Base-by-base conservation (phyloP, 495 filamentous ascomycete genomes). In the Xylaria castorea region DNA sequence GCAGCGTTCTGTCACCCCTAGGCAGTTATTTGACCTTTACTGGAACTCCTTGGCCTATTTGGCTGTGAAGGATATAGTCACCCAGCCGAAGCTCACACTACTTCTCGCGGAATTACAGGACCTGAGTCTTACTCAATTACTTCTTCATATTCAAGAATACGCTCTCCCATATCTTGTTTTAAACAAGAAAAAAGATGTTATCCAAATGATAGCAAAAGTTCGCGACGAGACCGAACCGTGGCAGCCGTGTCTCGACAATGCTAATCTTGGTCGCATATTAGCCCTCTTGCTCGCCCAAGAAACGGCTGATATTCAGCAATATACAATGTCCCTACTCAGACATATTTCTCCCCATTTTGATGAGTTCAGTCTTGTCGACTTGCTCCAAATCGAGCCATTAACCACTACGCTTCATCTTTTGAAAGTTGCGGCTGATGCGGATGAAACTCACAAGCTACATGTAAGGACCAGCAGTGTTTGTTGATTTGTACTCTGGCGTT, bases 121-220 rank as follows among this genome's bases (percentile, higher is more conserved):
- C 32, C 89, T 93, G 77, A 91, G 88, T 58, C 87, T 97, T 3
- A 79, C 88, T 34, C 89, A 92, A 64, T 91, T 97, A 65, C 84
- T 98, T 32, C 80, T 89, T n/a, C 76, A 88, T 38, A 92, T 94
- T n/a, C 94, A 98, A 78, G 85, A 87, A 14, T 87, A 94, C 77
- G 94, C 94, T 3, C 80, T 99, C 16, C 97, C 96, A 7, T 93
- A 91, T 79, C 85, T 99, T 55, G 93, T 98, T 7, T 82, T 97
- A 36, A 89, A 86, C 6, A 91, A 92, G 77, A 91, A 92, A 70
- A 84, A 85, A 62, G 93, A 97, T 72, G 88, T 97, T 20, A 90
- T 99, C 66, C 85, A 91, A 75, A 89, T 89, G 69, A 92, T 99
- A 70, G 92, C 94, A 16, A 86, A 92, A 65, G 92, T 91, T 66